Percentiles rank a stretch among this genome's conserved stretches.
These are phyloP conservation scores for Nigrospora sphaerica DNA, from an alignment of 2,329 filamentous ascomycete species.

Conservation along the genomic window DNA sequence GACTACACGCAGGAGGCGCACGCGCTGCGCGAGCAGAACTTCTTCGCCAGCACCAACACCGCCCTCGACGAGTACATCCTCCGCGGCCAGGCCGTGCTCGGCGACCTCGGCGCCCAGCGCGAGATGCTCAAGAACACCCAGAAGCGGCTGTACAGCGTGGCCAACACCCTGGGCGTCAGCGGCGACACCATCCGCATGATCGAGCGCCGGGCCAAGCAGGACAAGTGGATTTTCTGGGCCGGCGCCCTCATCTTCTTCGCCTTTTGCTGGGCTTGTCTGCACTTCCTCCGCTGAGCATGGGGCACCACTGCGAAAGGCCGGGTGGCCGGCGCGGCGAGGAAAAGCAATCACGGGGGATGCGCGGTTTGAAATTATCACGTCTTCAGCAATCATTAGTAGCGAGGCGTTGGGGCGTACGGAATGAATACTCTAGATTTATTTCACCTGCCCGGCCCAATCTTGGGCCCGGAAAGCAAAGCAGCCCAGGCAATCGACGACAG, in stretches of 20 bases:
- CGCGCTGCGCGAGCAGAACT: constrained; percentile 81
- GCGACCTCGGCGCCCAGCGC: constrained; percentile 80
- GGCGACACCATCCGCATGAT: constrained; percentile 97
- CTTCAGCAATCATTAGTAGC: constrained; percentile 9
- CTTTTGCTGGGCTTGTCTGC: constrained; percentile 88
- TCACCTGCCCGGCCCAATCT: no score
- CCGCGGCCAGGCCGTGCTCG: constrained; percentile 80
- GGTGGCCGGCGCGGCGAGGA: background rate
- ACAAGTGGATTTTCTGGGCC: constrained; percentile 96
- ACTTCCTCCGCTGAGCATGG: constrained; percentile 60
- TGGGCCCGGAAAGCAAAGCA: no score
- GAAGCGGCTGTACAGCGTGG: constrained; percentile 81
- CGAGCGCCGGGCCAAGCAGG: constrained; percentile 81
- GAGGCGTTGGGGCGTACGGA: constrained; percentile 14
- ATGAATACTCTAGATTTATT: no score
- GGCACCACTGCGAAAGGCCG: constrained; percentile 3
- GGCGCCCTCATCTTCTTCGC: constrained; percentile 80
- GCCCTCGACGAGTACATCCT: constrained; percentile 94
- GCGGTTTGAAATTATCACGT: background rate
- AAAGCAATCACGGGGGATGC: background rate
- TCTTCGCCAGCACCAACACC: constrained; percentile 73
- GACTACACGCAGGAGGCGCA: constrained; percentile 71
- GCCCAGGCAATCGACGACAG: no score
- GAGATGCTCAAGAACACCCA: constrained; percentile 96
- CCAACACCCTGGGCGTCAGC: constrained; percentile 86